Evolutionary conservation across 257 asterid genomes (phyloP).

Genomic region (Solanum virginianum): DNA sequence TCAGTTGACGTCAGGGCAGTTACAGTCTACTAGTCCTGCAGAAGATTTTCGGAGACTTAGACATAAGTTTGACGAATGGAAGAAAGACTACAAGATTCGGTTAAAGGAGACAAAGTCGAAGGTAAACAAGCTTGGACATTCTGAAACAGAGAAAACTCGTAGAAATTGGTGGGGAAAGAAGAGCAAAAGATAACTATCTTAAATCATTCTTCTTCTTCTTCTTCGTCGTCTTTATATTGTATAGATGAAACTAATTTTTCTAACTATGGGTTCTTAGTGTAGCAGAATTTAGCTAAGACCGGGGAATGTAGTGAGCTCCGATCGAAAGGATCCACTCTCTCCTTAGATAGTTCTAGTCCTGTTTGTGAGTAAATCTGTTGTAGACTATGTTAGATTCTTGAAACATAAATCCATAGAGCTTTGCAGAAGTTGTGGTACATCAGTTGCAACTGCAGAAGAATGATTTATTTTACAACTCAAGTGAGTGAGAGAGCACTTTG

Average conservation of each 20-base stretch:
- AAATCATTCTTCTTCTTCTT: not conserved
- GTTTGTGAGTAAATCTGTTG: slow-evolving; percentile 16
- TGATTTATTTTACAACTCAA: not conserved
- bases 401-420: not conserved
- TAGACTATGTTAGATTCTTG: slow-evolving; percentile 5
- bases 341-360: slow-evolving; percentile 1
- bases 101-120: slow-evolving; percentile 54
- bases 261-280: not conserved
- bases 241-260: not conserved
- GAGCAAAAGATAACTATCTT: slow-evolving; percentile 17
- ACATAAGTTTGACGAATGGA: slow-evolving; percentile 53
- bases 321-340: slow-evolving; percentile 11
- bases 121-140: slow-evolving; percentile 24
- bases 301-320: slow-evolving; percentile 10
- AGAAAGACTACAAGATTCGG: slow-evolving; percentile 47
- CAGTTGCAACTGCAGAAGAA: not conserved
- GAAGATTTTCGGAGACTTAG: slow-evolving; percentile 49
- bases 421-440: not conserved
- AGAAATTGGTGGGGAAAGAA: slow-evolving; percentile 75
- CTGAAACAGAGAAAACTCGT: slow-evolving; percentile 36
- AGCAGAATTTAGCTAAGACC: not conserved
- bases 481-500: not conserved
- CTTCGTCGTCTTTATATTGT: not conserved
- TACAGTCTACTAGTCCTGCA: slow-evolving; percentile 8
- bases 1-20: slow-evolving; percentile 29